Evolutionary conservation across 2,329 filamentous ascomycete genomes (phyloP).

Genomic region (Paraconiothyrium sp.): DNA sequence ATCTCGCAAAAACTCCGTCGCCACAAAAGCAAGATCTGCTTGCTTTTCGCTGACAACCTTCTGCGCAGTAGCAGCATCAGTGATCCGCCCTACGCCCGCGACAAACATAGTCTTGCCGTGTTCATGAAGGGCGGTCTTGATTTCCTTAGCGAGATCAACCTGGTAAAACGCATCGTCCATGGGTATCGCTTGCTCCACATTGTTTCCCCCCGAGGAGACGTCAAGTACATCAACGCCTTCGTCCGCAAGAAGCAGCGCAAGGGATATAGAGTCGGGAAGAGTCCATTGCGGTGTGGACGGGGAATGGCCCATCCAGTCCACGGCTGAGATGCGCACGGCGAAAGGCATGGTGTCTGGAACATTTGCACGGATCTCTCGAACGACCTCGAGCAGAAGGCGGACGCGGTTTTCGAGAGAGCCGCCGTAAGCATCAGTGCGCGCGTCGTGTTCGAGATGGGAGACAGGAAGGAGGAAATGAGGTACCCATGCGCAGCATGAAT

Average conservation of each 20-base stretch:
- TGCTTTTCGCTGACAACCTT: conserved; percentile 47
- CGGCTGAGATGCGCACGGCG: conserved; percentile 26
- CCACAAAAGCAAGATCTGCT: conserved; percentile 58
- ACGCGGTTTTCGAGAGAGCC: conserved; percentile 46
- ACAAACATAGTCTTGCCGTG: conserved; percentile 52
- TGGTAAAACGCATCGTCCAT: conserved; percentile 50
- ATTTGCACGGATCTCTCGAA: conserved; percentile 30
- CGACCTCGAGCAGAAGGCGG: conserved; percentile 45
- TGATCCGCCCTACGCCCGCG: conserved; percentile 61
- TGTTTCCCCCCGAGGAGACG: conserved; percentile 53
- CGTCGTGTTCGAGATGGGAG: conserved; percentile 44
- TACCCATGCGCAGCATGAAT: conserved; percentile 45
- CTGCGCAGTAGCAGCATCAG: conserved; percentile 56
- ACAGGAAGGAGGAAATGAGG: conserved; percentile 46
- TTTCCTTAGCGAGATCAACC: conserved; percentile 53
- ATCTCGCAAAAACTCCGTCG: conserved; percentile 60
- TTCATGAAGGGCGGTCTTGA: conserved; percentile 48
- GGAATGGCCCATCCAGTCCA: conserved; percentile 33
- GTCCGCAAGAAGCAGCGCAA: conserved; percentile 46
- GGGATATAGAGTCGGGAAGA: conserved; percentile 38
- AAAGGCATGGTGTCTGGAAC: conserved; percentile 29
- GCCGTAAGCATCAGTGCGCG: conserved; percentile 48
- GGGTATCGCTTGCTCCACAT: conserved; percentile 53
- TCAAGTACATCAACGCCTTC: conserved; percentile 52
- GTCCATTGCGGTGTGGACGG: conserved; percentile 41